Evolutionary conservation across 345 rosid genomes (phyloP).

Genomic region (Pistacia atlantica): DNA sequence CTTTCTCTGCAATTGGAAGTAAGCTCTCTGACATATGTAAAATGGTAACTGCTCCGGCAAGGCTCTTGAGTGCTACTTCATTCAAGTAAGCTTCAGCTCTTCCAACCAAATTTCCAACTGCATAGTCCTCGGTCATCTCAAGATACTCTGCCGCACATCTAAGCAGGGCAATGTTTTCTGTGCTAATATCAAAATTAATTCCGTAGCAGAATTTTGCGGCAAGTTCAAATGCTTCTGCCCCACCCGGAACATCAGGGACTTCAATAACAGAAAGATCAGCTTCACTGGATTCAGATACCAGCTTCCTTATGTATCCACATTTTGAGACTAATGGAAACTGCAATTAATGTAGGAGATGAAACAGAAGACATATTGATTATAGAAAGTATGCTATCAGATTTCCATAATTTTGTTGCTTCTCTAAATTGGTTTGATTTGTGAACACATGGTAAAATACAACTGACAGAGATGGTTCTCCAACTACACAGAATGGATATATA

Average conservation of each 20-base stretch:
- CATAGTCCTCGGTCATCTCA: constrained; percentile 85
- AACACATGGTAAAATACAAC: neutral
- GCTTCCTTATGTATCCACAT: constrained; percentile 71
- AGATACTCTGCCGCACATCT: constrained; percentile 87
- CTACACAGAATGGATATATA: neutral
- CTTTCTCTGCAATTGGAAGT: constrained; percentile 70
- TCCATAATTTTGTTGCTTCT: neutral
- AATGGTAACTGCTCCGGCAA: constrained; percentile 66
- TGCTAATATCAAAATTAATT: constrained; percentile 79
- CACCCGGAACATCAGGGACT: constrained; percentile 68
- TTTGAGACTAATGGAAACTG: constrained; percentile 88
- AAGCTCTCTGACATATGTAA: constrained; percentile 58
- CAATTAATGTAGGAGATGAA: constrained; percentile 22
- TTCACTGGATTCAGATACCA: constrained; percentile 64
- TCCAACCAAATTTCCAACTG: constrained; percentile 66
- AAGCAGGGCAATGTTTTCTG: constrained; percentile 75
- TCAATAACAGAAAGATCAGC: constrained; percentile 53
- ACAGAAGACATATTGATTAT: neutral
- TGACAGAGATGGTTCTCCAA: neutral
- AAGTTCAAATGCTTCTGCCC: constrained; percentile 77
- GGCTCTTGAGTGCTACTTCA: constrained; percentile 78
- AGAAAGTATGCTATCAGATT: neutral
- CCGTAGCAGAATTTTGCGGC: constrained; percentile 94
- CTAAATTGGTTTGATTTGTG: neutral
- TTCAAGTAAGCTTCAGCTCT: constrained; percentile 77